phyloP scores from a whole-genome alignment of 2,329 filamentous ascomycete species.

The Pseudogymnoascus sp. region DNA sequence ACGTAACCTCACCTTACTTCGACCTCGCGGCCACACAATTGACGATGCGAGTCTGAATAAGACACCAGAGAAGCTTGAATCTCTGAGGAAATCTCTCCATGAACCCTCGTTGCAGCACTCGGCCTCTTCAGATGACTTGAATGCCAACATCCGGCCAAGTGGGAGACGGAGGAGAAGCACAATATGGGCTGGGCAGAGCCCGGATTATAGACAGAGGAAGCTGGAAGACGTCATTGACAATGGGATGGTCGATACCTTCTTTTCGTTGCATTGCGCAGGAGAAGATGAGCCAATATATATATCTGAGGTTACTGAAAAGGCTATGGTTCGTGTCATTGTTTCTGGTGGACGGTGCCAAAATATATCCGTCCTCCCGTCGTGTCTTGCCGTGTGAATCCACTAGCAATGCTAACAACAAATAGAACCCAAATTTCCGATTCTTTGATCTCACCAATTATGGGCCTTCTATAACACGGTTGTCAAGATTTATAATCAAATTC shows the following conservation, averaged over 20 bases:
- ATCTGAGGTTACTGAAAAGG: conserved; percentile 69
- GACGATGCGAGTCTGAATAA: conserved; percentile 70
- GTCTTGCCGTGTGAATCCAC: background rate
- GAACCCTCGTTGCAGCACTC: conserved; percentile 48
- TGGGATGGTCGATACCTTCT: conserved; percentile 79
- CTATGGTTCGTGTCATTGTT: conserved; percentile 47
- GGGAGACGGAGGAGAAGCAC: conserved; percentile 51
- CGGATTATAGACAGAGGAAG: conserved; percentile 59
- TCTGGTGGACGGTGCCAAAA: background rate
- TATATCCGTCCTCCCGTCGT: background rate
- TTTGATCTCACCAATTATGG: conserved; percentile 66
- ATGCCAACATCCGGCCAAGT: conserved; percentile 28
- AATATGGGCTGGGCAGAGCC: conserved; percentile 54
- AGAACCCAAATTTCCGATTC: conserved; percentile 80
- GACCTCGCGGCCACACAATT: conserved; percentile 52
- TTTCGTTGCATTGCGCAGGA: conserved; percentile 66
- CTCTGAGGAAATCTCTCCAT: conserved; percentile 31
- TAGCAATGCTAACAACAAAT: background rate
- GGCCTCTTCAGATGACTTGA: conserved; percentile 46
- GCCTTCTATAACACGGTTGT: conserved; percentile 56
- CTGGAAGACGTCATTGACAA: conserved; percentile 65
- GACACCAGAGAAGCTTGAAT: conserved; percentile 52
- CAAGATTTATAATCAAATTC: conserved; percentile 59
- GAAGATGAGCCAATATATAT: conserved; percentile 74
- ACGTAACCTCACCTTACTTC: conserved; percentile 70